A percentile compares a stretch with the other conserved stretches of the same genome.
phyloP scores from a whole-genome alignment of 2,329 filamentous ascomycete genomes.

The Xylogone sp. region DNA sequence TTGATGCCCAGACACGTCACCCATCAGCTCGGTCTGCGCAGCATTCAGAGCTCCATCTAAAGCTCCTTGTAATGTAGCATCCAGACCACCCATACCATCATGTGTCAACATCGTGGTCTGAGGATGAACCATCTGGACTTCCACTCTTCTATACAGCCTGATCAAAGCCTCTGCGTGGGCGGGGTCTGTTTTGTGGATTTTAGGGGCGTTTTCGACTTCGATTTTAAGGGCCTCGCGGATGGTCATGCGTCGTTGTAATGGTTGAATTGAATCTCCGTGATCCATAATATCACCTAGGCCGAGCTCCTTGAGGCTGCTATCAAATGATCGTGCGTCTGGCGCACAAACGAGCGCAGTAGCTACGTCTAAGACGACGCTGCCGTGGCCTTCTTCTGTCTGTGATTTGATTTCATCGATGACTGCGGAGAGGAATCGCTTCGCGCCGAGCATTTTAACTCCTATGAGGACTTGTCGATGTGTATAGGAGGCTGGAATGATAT shows the following conservation, averaged over 20 bases:
- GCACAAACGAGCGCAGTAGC: conserved; percentile 67
- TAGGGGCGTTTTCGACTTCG: conserved; percentile 22
- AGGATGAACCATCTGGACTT: conserved; percentile 19
- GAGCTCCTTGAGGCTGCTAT: not conserved
- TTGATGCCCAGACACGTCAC: not conserved
- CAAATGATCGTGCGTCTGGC: conserved; percentile 44
- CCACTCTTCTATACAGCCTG: conserved; percentile 26
- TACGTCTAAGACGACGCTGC: conserved; percentile 63
- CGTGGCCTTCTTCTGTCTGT: conserved; percentile 56
- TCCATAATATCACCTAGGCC: conserved; percentile 8
- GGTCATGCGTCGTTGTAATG: conserved; percentile 23
- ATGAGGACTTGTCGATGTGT: conserved; percentile 68
- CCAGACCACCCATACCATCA: conserved; percentile 4
- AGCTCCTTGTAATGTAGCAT: conserved; percentile 7
- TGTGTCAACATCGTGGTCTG: conserved; percentile 9
- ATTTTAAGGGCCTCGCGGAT: conserved; percentile 25
- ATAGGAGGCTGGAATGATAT: conserved; percentile 60
- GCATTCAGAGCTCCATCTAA: conserved; percentile 6
- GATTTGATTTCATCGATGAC: conserved; percentile 66
- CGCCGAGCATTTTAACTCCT: conserved; percentile 57
- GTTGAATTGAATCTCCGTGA: conserved; percentile 1
- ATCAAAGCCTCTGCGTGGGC: conserved; percentile 24
- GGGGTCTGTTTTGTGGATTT: conserved; percentile 20
- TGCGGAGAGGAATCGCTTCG: conserved; percentile 53
- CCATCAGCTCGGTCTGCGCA: not conserved